Conservation (phyloP, 345 rosid species). For the Linum usitatissimum region DNA sequence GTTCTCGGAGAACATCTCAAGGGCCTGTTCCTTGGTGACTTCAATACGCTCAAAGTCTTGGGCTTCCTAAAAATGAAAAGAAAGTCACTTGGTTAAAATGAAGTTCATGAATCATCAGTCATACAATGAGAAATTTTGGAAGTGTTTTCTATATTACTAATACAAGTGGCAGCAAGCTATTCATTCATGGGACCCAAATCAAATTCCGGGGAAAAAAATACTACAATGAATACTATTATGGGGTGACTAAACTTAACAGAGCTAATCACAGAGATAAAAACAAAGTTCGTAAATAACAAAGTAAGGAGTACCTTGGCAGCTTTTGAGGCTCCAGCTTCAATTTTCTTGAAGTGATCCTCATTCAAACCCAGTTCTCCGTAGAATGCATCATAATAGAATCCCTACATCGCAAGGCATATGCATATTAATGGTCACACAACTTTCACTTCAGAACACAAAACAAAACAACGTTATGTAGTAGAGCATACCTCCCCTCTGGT, state of each 20-base stretch:
- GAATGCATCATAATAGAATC: constrained; percentile 95
- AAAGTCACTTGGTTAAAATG: neutral
- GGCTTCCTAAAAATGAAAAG: constrained; percentile 37
- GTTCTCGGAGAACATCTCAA: constrained; percentile 84
- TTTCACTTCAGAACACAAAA: too few species aligned
- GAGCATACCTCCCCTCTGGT: constrained; percentile 87
- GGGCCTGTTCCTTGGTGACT: constrained; percentile 79
- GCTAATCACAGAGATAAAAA: too few species aligned
- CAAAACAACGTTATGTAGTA: neutral
- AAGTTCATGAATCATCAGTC: neutral
- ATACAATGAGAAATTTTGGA: neutral
- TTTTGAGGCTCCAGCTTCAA: constrained; percentile 57
- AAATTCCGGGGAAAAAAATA: too few species aligned
- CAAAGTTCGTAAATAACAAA: too few species aligned
- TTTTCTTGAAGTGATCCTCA: constrained; percentile 75
- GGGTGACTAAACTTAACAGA: too few species aligned
- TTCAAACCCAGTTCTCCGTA: constrained; percentile 81
- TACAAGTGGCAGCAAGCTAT: too few species aligned
- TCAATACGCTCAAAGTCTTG: constrained; percentile 98
- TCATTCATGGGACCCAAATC: too few species aligned
- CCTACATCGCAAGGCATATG: constrained; percentile 35
- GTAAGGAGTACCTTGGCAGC: constrained; percentile 49
- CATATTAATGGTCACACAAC: neutral
- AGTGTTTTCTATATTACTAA: too few species aligned
- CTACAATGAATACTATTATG: too few species aligned